Percentiles rank a stretch among this genome's conserved stretches.
phyloP scores from a whole-genome alignment of 306 rosid genomes.

The Chamaecrista fasciculata region DNA sequence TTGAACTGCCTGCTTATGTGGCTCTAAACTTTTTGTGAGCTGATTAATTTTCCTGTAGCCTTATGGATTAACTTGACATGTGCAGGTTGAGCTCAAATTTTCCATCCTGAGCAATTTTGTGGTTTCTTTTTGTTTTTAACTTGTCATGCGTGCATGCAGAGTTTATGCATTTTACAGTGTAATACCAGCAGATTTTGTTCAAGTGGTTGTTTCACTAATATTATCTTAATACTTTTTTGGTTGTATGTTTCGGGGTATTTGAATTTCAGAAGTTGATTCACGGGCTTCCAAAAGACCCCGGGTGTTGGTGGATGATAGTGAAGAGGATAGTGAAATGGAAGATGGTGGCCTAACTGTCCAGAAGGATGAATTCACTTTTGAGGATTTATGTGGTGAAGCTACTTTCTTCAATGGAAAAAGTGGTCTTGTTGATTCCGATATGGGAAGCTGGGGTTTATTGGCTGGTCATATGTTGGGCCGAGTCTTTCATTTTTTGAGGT shows the following conservation, averaged over 20 bases:
- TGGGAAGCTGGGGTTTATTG: constrained; percentile 74
- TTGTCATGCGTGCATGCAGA: not conserved
- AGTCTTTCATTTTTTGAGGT: constrained; percentile 75
- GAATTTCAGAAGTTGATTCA: constrained; percentile 60
- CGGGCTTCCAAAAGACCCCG: constrained; percentile 81
- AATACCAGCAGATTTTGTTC: not conserved
- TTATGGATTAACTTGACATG: not conserved
- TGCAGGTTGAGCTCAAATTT: constrained; percentile 7
- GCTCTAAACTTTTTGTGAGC: not conserved
- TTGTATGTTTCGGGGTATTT: constrained; percentile 30
- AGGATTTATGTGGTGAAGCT: constrained; percentile 69
- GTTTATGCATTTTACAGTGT: not conserved
- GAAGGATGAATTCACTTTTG: constrained; percentile 62
- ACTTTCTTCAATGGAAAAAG: constrained; percentile 45
- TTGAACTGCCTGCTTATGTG: not conserved
- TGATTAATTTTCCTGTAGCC: not conserved
- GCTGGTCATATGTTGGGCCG: constrained; percentile 71
- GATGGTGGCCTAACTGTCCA: constrained; percentile 40
- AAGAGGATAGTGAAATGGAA: constrained; percentile 65
- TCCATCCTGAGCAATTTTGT: constrained; percentile 5
- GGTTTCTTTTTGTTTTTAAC: not conserved
- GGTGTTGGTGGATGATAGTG: constrained; percentile 60
- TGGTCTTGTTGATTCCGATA: constrained; percentile 42
- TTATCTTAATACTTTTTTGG: not conserved
- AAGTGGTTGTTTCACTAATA: constrained; percentile 1